Evolutionary conservation across 1,284 basidiomycete species (phyloP), one percentile per base, ranked within the genome.

Genomic region (Ceratorhiza oryzae-sativae): DNA sequence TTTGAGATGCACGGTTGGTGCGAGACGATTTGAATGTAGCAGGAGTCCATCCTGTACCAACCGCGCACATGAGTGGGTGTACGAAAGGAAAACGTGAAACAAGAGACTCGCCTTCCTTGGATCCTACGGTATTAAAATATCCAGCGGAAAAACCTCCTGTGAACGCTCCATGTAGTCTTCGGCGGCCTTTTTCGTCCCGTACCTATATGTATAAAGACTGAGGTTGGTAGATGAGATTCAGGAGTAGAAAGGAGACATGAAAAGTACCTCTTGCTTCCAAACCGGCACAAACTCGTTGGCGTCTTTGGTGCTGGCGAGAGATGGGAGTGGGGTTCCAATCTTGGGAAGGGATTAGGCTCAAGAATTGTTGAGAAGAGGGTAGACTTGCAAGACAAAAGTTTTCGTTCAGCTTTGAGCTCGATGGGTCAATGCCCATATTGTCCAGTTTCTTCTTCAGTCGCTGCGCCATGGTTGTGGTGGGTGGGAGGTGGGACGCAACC

Each of bases 81-180:
- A 20, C n/a, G n/a, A 20, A 18, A 15, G 20, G 23, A n/a, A n/a
- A n/a, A n/a, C n/a, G 6, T 39, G 36, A 39, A 39, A 6, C 36
- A 39, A 18, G 10, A 0, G 2, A 77, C 85, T 25, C 73, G 90
- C 94, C 94, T 86, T 98, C 95, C 80, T 97, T 95, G 2, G 93
- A 95, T 0, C 97, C 97, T 23, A 97, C 97, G 0, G 90, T 89
- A 80, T 99, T 99, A 84, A 92, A 98, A 82, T 98, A 98, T 0
- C 97, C 97, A 10, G 97, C 97, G 45, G 93, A 95, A 84, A 94
- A 99, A 8, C 97, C 97, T 32, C 97, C 97, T 0, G 96, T 98
- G 82, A 99, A 99, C 2, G 97, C 97, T 15, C 97, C 97, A 79
- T 99, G 97, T 51, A 99, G 85, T 70, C 97, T 84, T 75, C 94